Conservation (phyloP, 768 basidiomycete genomes). For the Atractiella rhizophila region DNA sequence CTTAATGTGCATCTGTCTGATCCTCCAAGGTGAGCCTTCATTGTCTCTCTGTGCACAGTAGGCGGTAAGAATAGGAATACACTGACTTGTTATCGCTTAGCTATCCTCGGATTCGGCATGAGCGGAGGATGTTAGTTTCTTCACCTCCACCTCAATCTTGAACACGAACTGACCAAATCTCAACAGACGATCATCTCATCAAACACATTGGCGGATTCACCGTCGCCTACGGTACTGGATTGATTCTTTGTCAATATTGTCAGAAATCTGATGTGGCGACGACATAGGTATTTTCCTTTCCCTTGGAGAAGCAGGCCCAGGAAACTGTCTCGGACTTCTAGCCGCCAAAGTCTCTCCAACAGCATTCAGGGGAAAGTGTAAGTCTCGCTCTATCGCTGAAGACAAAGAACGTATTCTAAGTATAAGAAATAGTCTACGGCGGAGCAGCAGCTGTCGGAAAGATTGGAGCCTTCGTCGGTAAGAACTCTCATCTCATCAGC, state of each 20-base stretch:
- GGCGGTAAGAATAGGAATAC: constrained; percentile 9
- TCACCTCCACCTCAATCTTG: too few relatives aligned
- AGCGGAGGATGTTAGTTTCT: constrained; percentile 63
- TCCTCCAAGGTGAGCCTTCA: constrained; percentile 30
- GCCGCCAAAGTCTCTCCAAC: constrained; percentile 69
- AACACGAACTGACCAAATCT: too few relatives aligned
- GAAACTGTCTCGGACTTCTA: constrained; percentile 61
- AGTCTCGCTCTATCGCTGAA: neutral
- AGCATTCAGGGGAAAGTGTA: constrained; percentile 51
- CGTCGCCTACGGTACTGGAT: constrained; percentile 26
- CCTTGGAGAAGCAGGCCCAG: constrained; percentile 71
- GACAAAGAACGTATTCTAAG: neutral
- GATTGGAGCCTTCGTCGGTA: constrained; percentile 11
- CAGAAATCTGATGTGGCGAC: too few relatives aligned
- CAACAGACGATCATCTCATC: constrained; percentile 35
- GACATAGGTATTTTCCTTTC: constrained; percentile 76
- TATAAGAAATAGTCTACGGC: constrained; percentile 37
- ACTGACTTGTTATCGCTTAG: constrained; percentile 20
- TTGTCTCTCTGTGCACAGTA: constrained; percentile 21
- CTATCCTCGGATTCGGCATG: constrained; percentile 46
- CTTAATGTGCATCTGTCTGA: constrained; percentile 34
- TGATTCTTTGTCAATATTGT: constrained; percentile 33
- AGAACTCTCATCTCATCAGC: too few relatives aligned
- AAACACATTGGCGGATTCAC: constrained; percentile 48
- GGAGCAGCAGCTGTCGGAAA: constrained; percentile 48